Evolutionary conservation across 106 monocot species (phyloP).

Genomic region (Agapanthus africanus): DNA sequence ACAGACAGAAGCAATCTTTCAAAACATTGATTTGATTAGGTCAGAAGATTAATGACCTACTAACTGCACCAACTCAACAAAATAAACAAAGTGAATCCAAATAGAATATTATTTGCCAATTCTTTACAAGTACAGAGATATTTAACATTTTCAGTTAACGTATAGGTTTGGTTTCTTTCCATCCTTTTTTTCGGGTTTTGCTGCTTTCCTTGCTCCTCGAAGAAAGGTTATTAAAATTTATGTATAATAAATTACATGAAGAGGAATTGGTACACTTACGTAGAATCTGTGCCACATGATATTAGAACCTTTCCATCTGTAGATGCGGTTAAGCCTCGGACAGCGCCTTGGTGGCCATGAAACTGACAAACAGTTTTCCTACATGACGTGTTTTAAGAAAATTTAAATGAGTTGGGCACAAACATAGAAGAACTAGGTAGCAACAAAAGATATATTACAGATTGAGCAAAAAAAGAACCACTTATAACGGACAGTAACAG

Average conservation of each 20-base stretch:
- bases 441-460: not conserved
- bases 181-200: too few relatives aligned
- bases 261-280: slow-evolving; percentile 37
- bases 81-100: not conserved
- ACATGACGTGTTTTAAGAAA: slow-evolving; percentile 6
- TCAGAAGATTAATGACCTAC: not conserved
- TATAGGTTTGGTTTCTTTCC: too few relatives aligned
- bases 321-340: slow-evolving; percentile 67
- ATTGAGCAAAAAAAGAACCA: not conserved
- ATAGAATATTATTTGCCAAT: too few relatives aligned
- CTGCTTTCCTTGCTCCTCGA: too few relatives aligned
- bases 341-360: slow-evolving; percentile 83
- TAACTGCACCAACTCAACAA: not conserved
- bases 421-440: not conserved
- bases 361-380: slow-evolving; percentile 89
- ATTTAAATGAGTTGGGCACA: not conserved
- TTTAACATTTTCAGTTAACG: too few relatives aligned
- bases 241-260: not conserved
- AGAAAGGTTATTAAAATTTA: too few relatives aligned
- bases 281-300: slow-evolving; percentile 89
- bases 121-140: too few relatives aligned
- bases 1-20: not conserved
- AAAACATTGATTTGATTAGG: too few relatives aligned
- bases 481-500: not conserved
- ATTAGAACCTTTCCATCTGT: slow-evolving; percentile 78